Base-by-base conservation (phyloP, 2,329 filamentous ascomycete species). In the Botrytis pseudocinerea region DNA sequence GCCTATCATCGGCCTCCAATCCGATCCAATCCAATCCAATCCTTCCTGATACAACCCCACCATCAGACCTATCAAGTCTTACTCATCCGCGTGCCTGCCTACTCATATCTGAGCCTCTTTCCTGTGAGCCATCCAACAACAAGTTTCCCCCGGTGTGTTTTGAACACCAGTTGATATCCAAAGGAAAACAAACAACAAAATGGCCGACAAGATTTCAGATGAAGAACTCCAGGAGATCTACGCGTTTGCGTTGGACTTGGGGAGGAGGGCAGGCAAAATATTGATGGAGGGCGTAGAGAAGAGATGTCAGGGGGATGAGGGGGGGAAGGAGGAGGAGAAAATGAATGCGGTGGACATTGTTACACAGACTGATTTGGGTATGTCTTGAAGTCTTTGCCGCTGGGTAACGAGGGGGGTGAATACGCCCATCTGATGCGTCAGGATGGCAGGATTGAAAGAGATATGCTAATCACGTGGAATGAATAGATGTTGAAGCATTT, bases 261-360 rank as follows among this genome's bases (percentile, higher is more conserved):
- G 89, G 75, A 91, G 91, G 78, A 86, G 90, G 82, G 92, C 92
- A 0, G 92, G 92, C 10, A 82, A 87, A 71, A 85, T 93, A 78
- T 85, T 94, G 60, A 87, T 92, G 80, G 85, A 89, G 65, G 89
- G 88, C 20, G 88, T 90, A n/a, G 85, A 87, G 80, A 85, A 64
- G 75, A 85, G 90, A 25, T 74, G 74, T 68, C 73, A 81, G 51
- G 74, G 72, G 70, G 78, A 57, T 72, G 76, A 62, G 72, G 76
- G 46, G 73, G 78, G 79, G 69, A 78, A 80, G 61, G 77, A 80
- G 73, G 79, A 81, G 60, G 91, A 94, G 82, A 95, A 95, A 81
- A 90, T 92, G 76, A 93, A 88, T 79, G 87, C 91, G 1, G 92
- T 94, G 18, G 92, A 94, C 80, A 88, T 94, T 75, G 92, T 94